These are phyloP conservation scores for Ogataea dorogensis DNA, from an alignment of 805 yeast species.

Conservation along the genomic window DNA sequence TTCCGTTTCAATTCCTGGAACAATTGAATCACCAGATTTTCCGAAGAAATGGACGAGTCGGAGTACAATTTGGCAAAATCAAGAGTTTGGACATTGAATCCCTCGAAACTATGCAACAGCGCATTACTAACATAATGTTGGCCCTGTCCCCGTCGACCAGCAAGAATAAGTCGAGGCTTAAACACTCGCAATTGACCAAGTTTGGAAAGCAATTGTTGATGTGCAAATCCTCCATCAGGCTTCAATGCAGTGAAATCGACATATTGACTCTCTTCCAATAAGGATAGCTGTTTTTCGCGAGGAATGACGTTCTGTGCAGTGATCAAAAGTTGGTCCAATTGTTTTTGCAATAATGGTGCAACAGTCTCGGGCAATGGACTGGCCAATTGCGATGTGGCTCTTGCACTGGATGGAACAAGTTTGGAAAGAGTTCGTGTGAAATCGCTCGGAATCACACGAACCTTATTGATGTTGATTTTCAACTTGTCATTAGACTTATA, in stretches of 20 bases:
- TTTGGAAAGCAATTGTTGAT: constrained; percentile 56
- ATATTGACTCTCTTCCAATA: constrained; percentile 68
- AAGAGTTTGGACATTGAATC: constrained; percentile 81
- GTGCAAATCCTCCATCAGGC: constrained; percentile 62
- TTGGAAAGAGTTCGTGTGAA: constrained; percentile 83
- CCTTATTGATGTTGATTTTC: constrained; percentile 64
- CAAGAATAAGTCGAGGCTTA: constrained; percentile 74
- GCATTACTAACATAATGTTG: constrained; percentile 86
- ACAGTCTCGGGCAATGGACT: constrained; percentile 77
- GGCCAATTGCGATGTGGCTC: constrained; percentile 68
- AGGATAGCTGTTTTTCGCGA: constrained; percentile 47
- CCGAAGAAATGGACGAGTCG: constrained; percentile 79
- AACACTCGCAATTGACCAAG: constrained; percentile 55
- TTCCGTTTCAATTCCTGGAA: constrained; percentile 87
- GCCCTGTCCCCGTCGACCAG: constrained; percentile 79
- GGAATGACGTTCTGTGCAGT: constrained; percentile 65
- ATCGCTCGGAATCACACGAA: constrained; percentile 76
- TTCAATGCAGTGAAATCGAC: constrained; percentile 48
- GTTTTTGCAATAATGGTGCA: constrained; percentile 56
- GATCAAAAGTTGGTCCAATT: constrained; percentile 44
- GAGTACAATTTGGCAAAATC: constrained; percentile 77
- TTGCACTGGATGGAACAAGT: constrained; percentile 88
- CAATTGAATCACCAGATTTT: constrained; percentile 77
- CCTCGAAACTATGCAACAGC: constrained; percentile 76
- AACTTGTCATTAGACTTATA: constrained; percentile 74